phyloP scores from a whole-genome alignment of 345 rosid species.

The Brassica napus region DNA sequence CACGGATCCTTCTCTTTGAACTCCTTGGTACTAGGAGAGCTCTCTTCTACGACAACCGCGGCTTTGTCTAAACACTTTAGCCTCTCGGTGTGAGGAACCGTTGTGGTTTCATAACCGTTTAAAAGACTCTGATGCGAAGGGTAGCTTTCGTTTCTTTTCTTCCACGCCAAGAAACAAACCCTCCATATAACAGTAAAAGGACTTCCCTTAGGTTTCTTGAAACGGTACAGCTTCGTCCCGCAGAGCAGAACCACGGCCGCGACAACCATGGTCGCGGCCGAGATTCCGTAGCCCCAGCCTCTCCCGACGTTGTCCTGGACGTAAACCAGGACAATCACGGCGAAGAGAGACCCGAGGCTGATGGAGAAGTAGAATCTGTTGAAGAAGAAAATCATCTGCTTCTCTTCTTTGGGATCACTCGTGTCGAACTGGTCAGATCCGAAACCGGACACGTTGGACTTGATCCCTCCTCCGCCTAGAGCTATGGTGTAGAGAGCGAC shows the following conservation, averaged over 20 bases:
- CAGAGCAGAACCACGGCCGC: slow-evolving; percentile 58
- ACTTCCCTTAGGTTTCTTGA: slow-evolving; percentile 76
- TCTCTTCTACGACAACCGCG: slow-evolving; percentile 46
- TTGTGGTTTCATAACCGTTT: slow-evolving; percentile 58
- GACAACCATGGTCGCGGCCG: slow-evolving; percentile 76
- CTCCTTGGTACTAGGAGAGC: slow-evolving; percentile 30
- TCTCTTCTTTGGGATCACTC: slow-evolving; percentile 77
- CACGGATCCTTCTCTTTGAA: slow-evolving; percentile 48
- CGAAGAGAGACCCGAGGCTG: slow-evolving; percentile 80
- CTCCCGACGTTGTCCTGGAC: slow-evolving; percentile 88
- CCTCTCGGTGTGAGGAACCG: slow-evolving; percentile 57
- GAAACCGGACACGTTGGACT: slow-evolving; percentile 88
- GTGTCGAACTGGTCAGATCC: slow-evolving; percentile 89
- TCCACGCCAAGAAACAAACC: slow-evolving; percentile 73
- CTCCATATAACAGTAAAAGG: slow-evolving; percentile 84
- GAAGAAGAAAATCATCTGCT: slow-evolving; percentile 77
- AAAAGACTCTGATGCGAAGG: slow-evolving; percentile 62
- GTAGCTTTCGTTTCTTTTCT: slow-evolving; percentile 55
- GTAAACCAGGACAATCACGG: slow-evolving; percentile 73
- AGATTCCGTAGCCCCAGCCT: slow-evolving; percentile 92
- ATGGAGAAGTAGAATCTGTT: slow-evolving; percentile 68
- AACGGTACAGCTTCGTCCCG: slow-evolving; percentile 70
- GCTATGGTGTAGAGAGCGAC: slow-evolving; percentile 81
- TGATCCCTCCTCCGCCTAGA: slow-evolving; percentile 86
- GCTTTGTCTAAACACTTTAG: slow-evolving; percentile 90